phyloP scores from a whole-genome alignment of 73 alveolate genomes.

The Chromera velia region DNA sequence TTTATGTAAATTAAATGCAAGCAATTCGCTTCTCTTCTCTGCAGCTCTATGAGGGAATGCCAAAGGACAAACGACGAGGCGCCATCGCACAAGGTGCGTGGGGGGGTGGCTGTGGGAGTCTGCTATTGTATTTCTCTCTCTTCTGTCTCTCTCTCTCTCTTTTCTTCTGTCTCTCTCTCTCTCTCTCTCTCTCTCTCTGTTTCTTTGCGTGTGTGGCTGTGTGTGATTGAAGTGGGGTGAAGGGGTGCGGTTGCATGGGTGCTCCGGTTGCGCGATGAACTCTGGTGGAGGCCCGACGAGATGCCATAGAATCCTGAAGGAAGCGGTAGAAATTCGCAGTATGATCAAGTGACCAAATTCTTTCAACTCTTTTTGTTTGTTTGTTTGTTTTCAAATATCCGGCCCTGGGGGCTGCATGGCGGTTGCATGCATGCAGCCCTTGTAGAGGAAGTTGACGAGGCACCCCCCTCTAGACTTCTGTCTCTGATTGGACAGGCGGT shows the following conservation, averaged over 20 bases:
- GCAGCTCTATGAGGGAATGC: constrained; percentile 29
- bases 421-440: background rate
- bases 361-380: background rate
- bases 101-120: background rate
- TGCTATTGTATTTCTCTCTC: background rate
- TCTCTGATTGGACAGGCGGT: constrained; percentile 38
- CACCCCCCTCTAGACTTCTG: constrained; percentile 37
- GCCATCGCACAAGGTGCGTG: constrained; percentile 21
- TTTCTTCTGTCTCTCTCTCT: background rate
- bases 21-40: background rate
- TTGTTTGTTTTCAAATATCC: background rate
- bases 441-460: constrained; percentile 9
- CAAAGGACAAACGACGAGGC: constrained; percentile 22
- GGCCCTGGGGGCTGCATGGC: background rate
- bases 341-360: background rate
- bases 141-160: background rate
- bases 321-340: background rate
- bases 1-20: background rate
- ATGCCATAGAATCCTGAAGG: background rate
- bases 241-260: constrained; percentile 31
- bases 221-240: too few species aligned
- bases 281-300: background rate
- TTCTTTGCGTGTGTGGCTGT: too few species aligned
- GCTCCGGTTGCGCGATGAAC: background rate
- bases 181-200: background rate